Base-by-base conservation (phyloP, 164 flowering plant species). In the Piper betle region DNA sequence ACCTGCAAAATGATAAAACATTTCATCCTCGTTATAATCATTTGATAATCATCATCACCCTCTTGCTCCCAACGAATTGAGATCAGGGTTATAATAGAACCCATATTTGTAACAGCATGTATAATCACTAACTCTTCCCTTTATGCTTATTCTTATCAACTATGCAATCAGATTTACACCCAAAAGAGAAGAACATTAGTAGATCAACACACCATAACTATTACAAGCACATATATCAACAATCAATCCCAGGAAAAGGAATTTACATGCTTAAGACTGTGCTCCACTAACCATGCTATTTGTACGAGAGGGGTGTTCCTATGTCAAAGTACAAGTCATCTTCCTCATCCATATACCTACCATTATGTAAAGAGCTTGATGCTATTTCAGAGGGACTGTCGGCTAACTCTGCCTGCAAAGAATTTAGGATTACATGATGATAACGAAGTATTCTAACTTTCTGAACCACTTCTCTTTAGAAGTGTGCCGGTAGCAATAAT, bases 371-470 rank as follows among this genome's bases (percentile, higher is more conserved):
- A 42, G 65, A 69, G 52, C 48, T 65, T 13, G 75, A 55, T 15
- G 65, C 54, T 62, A 63, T 65, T 52, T 70, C 74, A 53, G 61
- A 72, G 42, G 61, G 43, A 12, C 62, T 37, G 25, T 59, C 66
- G 25, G 64, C 71, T 50, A 66, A 77, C 57, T 80, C 74, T 48
- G 86, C 84, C 95, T 87, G 83, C 73, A 71, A 39, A 50, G 19
- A 17, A 55, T 16, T 46, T 46, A 46, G 6, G 12, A 0, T 25
- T 25, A 46, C 12, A 46, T 42, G 46, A 46, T 46, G 50, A 2
- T 2, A 46, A 46, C 15, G 10, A 25, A 25, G 33, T 25, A 25
- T 1, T 25, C 33, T 25, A 25, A 25, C 33, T 25, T 25, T 25
- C 33, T 25, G 33, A 25, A 25, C 33, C 33, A 25, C 33, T 25